A percentile compares a stretch with the other conserved stretches of the same genome.
phyloP scores from a whole-genome alignment of 1,284 basidiomycete species.

The Ceratobasidium sp. region DNA sequence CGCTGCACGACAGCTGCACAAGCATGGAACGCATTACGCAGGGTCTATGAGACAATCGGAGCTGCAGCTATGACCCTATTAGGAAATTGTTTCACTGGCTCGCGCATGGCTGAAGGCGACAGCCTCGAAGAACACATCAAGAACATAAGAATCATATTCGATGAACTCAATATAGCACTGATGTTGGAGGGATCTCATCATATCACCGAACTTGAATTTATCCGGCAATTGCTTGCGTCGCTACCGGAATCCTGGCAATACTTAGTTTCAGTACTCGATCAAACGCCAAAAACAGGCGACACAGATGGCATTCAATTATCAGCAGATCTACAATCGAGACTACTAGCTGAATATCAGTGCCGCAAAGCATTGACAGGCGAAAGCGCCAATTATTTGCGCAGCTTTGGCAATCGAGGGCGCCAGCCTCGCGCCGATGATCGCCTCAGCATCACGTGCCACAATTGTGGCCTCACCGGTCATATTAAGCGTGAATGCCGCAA shows the following conservation, averaged over 20 bases:
- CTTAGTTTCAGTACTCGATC: not conserved
- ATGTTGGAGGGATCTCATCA: not conserved
- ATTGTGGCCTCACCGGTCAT: slow-evolving; percentile 4
- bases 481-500: slow-evolving; percentile 5
- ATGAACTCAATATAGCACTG: slow-evolving; percentile 17
- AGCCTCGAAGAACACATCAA: slow-evolving; percentile 20
- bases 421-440: not conserved
- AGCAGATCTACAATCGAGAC: not conserved
- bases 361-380: not conserved
- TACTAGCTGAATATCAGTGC: not conserved
- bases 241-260: slow-evolving; percentile 23
- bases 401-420: not conserved
- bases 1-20: not conserved
- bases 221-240: slow-evolving; percentile 10
- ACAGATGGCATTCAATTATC: not conserved
- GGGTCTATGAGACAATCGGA: slow-evolving; percentile 5
- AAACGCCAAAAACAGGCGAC: not conserved
- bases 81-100: not conserved
- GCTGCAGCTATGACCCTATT: slow-evolving; percentile 20
- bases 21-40: not conserved
- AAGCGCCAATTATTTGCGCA: not conserved
- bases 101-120: not conserved
- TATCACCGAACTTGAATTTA: slow-evolving; percentile 20
- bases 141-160: not conserved
- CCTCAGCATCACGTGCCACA: slow-evolving; percentile 4